Base-by-base conservation (phyloP, 257 asterid species). In the Solanum lignicaule region DNA sequence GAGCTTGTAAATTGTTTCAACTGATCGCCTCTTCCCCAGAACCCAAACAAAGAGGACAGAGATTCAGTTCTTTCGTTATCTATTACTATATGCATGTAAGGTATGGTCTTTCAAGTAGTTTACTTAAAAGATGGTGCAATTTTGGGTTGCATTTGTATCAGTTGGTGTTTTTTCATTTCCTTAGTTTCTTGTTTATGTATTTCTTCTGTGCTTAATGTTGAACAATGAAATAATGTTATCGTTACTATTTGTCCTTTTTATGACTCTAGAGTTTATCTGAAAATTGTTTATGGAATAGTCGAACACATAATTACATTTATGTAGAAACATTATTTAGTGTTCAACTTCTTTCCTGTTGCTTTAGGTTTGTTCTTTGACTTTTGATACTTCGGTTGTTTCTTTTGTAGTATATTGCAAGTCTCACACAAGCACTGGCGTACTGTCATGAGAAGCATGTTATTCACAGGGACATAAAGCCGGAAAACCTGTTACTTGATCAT, bases 391-490 rank as follows among this genome's bases (percentile, higher is more conserved):
- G 20, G 66, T 65, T 87, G 48, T 87, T 55, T 86, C 68, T 41
- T 13, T 33, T 87, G 38, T 85, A 97, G 99, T 95, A 94, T 75
- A 92, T 96, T 86, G 86, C 97, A 55, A 97, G 99, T 90, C 98
- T 97, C 88, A 89, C 99, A 1, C 92, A 90, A 90, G 99, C 99
- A 52, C 91, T 97, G 91, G 95, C 92, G 0, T 96, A 97, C 87
- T 96, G 99, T 85, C 99, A 97, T 68, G 92, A 96, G 89, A 97
- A 95, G 93, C 90, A 95, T 87, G 99, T 96, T 89, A 97, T 97
- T 93, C 99, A 97, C 92, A 93, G 99, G 90, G 99, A 97, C 91
- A 97, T 97, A 92, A 97, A 97, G 90, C 99, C 99, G 1, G 99
- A 97, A 88, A 97, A 97, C 88, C 91, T 97, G 94, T 90, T 97